Evolutionary conservation across 2,329 filamentous ascomycete genomes (phyloP).

Genomic region (Cryphonectria parasitica): DNA sequence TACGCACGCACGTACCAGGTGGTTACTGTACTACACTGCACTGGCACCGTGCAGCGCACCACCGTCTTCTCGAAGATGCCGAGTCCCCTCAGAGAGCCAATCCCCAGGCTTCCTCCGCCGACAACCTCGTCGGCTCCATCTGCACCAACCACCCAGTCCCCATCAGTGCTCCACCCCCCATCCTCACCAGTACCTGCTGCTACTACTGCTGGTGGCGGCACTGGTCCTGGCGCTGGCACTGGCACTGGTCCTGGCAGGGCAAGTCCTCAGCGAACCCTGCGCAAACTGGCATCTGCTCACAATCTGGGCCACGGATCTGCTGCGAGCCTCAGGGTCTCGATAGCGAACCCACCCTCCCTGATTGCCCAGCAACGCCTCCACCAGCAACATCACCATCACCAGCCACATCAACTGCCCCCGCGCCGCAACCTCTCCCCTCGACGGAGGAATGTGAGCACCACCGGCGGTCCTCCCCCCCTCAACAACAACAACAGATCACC

Average conservation of each 20-base stretch:
- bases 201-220: constrained; percentile 6
- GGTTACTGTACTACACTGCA: background rate
- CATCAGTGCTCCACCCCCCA: constrained; percentile 54
- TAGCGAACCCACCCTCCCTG: constrained; percentile 55
- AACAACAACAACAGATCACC: constrained; percentile 47
- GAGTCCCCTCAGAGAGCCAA: constrained; percentile 36
- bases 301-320: constrained; percentile 52
- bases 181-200: constrained; percentile 58
- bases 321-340: constrained; percentile 44
- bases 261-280: constrained; percentile 64
- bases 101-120: constrained; percentile 30
- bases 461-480: constrained; percentile 31
- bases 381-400: constrained; percentile 46
- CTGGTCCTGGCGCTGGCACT: background rate
- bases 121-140: constrained; percentile 13
- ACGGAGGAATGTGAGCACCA: constrained; percentile 40
- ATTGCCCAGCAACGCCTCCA: constrained; percentile 64
- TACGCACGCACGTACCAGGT: background rate
- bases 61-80: constrained; percentile 33
- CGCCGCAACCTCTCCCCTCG: constrained; percentile 40
- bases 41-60: background rate
- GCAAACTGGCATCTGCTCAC: constrained; percentile 78
- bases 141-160: constrained; percentile 22
- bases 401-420: constrained; percentile 55
- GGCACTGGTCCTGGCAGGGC: background rate